Evolutionary conservation across 768 basidiomycete genomes (phyloP), one percentile per base, ranked within the genome.

Genomic region (Phanerochaete sordida): DNA sequence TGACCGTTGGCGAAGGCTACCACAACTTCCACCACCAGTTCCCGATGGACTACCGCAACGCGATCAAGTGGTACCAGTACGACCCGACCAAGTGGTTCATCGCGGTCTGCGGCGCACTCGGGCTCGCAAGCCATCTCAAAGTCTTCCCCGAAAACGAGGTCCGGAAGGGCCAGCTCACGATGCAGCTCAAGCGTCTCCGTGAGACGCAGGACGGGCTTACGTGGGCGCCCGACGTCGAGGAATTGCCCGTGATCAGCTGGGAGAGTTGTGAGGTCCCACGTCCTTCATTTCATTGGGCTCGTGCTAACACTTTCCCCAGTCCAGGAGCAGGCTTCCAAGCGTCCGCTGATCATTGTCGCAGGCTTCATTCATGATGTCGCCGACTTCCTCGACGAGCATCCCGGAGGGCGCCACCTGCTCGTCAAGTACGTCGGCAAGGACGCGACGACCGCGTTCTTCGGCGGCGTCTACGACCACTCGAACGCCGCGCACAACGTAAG

Each of bases 11-110:
- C 56, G 95, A 98, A 74, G 95, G 95, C 16, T 98, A 98, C 78
- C 95, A 98, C 81, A 98, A 98, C 75, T 96, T 96, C 84, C 95
- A 98, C 77, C 95, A 98, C 70, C 85, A 87, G 70, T 96, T 96
- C 84, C 95, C 95, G 7, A 93, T 93, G 91, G 95, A 98, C 74
- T 98, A 95, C 78, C 84, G 95, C 26, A 96, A 96, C 69, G 95
- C 95, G 58, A 93, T 96, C 80, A 93, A 81, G 74, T 93, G 91
- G 91, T 91, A 90, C 74, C 91, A 94, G 70, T 94, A 93, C 68
- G 91, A 93, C 70, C 93, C 92, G 11, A 94, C 92, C 35, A 94
- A 94, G 73, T 95, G 93, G 93, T 91, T 93, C 77, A 95, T 93
- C 75, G 81, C 78, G 76, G 73, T 75, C 12, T 81, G 81, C 75